Evolutionary conservation across 495 filamentous ascomycete species (phyloP).

Genomic region (Neohortaea acidophila): DNA sequence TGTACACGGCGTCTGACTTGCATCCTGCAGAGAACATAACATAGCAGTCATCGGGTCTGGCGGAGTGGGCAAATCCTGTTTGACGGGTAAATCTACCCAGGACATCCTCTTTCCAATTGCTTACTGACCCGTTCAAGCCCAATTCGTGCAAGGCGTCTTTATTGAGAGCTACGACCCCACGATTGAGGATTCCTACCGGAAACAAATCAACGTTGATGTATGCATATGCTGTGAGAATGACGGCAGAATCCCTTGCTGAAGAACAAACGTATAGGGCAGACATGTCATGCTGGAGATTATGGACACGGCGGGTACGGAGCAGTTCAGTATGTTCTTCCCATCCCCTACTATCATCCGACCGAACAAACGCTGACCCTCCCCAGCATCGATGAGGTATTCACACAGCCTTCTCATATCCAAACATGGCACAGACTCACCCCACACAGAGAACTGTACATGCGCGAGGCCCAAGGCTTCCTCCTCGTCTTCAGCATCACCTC

Average conservation of each 20-base stretch:
- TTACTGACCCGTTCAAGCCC: slow-evolving; percentile 45
- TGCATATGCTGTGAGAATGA: slow-evolving; percentile 22
- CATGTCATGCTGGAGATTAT: slow-evolving; percentile 95
- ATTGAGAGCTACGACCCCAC: slow-evolving; percentile 98
- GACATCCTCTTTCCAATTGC: no score
- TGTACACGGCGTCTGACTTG: background rate
- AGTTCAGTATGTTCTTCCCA: slow-evolving; percentile 73
- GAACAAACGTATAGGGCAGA: slow-evolving; percentile 63
- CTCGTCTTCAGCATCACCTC: slow-evolving; percentile 96
- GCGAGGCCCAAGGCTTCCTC: slow-evolving; percentile 83
- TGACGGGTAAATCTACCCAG: slow-evolving; percentile 95
- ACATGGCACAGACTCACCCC: slow-evolving; percentile 7
- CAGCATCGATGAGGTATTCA: slow-evolving; percentile 19
- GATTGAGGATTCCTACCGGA: slow-evolving; percentile 94
- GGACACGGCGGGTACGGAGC: slow-evolving; percentile 94
- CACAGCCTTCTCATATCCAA: no score
- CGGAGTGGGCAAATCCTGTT: slow-evolving; percentile 94
- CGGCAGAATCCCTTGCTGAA: background rate
- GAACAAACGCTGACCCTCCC: slow-evolving; percentile 6
- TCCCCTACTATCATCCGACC: background rate
- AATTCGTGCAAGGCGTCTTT: slow-evolving; percentile 99
- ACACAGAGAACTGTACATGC: slow-evolving; percentile 84
- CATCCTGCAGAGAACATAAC: slow-evolving; percentile 51
- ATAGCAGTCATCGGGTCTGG: slow-evolving; percentile 86
- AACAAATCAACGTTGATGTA: slow-evolving; percentile 90